These are phyloP conservation scores for Xylaria longipes DNA, from an alignment of 495 filamentous ascomycete genomes.

Conservation along the genomic window DNA sequence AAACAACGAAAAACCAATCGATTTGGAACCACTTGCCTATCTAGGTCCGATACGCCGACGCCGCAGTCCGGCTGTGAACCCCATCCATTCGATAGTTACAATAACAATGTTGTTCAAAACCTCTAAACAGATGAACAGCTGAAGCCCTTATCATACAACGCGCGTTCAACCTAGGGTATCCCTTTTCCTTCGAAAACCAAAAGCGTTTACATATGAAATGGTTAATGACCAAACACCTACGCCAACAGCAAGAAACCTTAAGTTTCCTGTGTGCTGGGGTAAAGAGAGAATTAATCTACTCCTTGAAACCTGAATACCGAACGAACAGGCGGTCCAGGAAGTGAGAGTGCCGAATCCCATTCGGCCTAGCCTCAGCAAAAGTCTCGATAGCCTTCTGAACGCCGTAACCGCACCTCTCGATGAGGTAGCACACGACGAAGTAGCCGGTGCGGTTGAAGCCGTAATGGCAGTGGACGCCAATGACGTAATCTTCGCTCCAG, in stretches of 20 bases:
- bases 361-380: constrained; percentile 74
- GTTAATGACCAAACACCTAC: background rate
- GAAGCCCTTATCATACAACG: constrained; percentile 17
- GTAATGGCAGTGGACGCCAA: constrained; percentile 95
- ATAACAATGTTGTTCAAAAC: constrained; percentile 8
- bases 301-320: constrained; percentile 60
- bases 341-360: constrained; percentile 88
- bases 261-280: background rate
- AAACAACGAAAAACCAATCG: background rate
- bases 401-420: constrained; percentile 75
- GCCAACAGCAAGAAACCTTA: background rate
- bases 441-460: constrained; percentile 93
- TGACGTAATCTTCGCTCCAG: constrained; percentile 49
- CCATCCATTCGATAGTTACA: constrained; percentile 3
- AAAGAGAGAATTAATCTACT: constrained; percentile 15
- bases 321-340: constrained; percentile 88
- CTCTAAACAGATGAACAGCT: constrained; percentile 5
- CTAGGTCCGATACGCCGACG: constrained; percentile 9
- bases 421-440: constrained; percentile 87
- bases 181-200: background rate
- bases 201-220: background rate
- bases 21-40: background rate
- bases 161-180: constrained; percentile 4
- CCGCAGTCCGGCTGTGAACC: background rate
- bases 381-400: constrained; percentile 81